Evolutionary conservation across 352 stramenopile species (phyloP).

Genomic region (Phytophthora europaea): DNA sequence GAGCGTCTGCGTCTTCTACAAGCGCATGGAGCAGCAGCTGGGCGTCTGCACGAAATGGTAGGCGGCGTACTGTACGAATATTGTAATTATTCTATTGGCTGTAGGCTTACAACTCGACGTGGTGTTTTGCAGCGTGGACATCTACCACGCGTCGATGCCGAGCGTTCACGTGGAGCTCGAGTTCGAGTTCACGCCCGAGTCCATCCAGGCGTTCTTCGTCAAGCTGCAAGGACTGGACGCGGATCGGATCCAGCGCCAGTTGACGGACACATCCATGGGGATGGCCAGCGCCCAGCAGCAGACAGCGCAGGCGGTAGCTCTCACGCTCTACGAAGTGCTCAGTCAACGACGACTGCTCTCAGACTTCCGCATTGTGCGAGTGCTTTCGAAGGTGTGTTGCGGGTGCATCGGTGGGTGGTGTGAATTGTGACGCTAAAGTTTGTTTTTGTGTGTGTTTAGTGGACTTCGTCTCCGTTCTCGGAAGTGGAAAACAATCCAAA

Average conservation of each 20-base stretch:
- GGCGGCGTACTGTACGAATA: background rate
- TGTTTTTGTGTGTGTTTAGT: conserved; percentile 40
- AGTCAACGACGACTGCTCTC: conserved; percentile 80
- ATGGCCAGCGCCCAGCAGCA: conserved; percentile 29
- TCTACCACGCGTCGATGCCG: conserved; percentile 83
- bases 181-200: conserved; percentile 77
- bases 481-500: conserved; percentile 51
- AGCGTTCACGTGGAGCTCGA: conserved; percentile 81
- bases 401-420: background rate
- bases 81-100: background rate
- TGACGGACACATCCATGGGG: conserved; percentile 44
- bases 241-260: conserved; percentile 68
- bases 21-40: conserved; percentile 77
- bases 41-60: conserved; percentile 76
- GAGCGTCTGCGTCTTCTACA: conserved; percentile 80
- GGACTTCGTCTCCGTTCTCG: conserved; percentile 47
- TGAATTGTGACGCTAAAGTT: background rate
- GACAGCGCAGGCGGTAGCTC: conserved; percentile 45
- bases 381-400: conserved; percentile 67
- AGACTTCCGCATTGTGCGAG: conserved; percentile 82
- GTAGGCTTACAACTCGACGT: background rate
- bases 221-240: conserved; percentile 80
- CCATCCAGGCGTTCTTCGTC: conserved; percentile 81
- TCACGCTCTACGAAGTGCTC: conserved; percentile 83
- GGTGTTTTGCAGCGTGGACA: conserved; percentile 65